Evolutionary conservation across 2,329 filamentous ascomycete species (phyloP), one percentile per base, ranked within the genome.

Genomic region (Chrysosporium keratinophilum): DNA sequence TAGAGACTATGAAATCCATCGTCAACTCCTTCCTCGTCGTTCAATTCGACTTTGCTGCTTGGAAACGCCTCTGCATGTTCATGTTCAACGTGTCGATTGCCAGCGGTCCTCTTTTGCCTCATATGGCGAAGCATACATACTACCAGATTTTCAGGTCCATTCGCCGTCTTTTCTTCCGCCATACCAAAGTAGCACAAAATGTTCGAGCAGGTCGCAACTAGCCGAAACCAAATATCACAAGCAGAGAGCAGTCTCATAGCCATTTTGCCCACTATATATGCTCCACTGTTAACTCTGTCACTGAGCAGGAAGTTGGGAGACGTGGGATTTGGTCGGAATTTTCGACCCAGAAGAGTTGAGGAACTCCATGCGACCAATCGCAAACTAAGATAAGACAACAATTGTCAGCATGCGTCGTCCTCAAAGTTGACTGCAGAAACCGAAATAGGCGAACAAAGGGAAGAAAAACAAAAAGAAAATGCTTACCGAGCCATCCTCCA

Each of bases 401-500:
- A n/a, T 54, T 42, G 45, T 31, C 50, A 46, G n/a, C 17, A n/a
- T 23, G 28, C 44, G 20, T 44, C 17, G 39, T 41, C 17, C 7
- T 41, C 4, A 4, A 1, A 10, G 41, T 9, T 28, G 23, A 7
- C 23, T 28, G 7, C n/a, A 28, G 6, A 48, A 39, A 33, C 12
- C 23, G 19, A 9, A 35, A 12, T 19, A 54, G 15, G n/a, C n/a
- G 44, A 19, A 52, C 15, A 35, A 19, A 35, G 15, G 33, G 14
- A 43, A 42, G 11, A 9, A 44, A 48, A 44, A n/a, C n/a, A 34
- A 20, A 41, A 42, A 12, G 23, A 43, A 17, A 42, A 19, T 37
- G 63, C 68, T 63, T 61, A 71, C 69, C 67, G 31, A 71, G 58
- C 69, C 69, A 72, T 20, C 69, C 69, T 31, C 62, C 64, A 42